Conservation (phyloP, 2,329 filamentous ascomycete species). For the Ophiostoma novo-ulmi region DNA sequence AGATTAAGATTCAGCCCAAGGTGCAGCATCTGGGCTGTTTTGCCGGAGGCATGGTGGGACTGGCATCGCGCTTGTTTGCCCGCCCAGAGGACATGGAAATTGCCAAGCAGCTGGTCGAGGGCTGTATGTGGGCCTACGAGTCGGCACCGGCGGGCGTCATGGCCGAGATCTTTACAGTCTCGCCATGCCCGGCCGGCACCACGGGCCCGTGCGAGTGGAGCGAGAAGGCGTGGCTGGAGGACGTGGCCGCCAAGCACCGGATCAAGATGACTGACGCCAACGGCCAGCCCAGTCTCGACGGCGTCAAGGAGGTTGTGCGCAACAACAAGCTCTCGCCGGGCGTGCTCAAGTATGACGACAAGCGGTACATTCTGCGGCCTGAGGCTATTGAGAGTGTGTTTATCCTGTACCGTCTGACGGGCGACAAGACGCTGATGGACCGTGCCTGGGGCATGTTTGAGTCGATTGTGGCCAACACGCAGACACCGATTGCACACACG, state of each 20-base stretch:
- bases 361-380: slow-evolving; percentile 62
- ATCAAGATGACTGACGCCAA: background rate
- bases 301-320: slow-evolving; percentile 37
- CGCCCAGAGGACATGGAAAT: slow-evolving; percentile 52
- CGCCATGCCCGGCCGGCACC: slow-evolving; percentile 52
- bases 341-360: slow-evolving; percentile 51
- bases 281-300: slow-evolving; percentile 27
- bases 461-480: slow-evolving; percentile 48
- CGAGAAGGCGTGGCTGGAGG: slow-evolving; percentile 29
- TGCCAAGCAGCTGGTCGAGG: slow-evolving; percentile 56
- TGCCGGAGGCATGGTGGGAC: slow-evolving; percentile 59
- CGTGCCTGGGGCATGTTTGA: slow-evolving; percentile 72
- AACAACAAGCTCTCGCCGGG: slow-evolving; percentile 47
- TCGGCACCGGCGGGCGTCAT: slow-evolving; percentile 54
- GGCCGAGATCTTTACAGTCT: slow-evolving; percentile 45
- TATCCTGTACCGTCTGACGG: slow-evolving; percentile 69
- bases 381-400: slow-evolving; percentile 80
- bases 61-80: slow-evolving; percentile 55
- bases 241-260: slow-evolving; percentile 22
- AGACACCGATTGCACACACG: slow-evolving; percentile 47
- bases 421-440: slow-evolving; percentile 58
- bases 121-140: slow-evolving; percentile 61
- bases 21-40: slow-evolving; percentile 59
- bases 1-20: slow-evolving; percentile 33
- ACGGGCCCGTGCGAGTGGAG: slow-evolving; percentile 29